Percentiles rank a stretch among this genome's conserved stretches.
phyloP scores from a whole-genome alignment of 176 grass and related monocot genomes.

The Lolium rigidum region DNA sequence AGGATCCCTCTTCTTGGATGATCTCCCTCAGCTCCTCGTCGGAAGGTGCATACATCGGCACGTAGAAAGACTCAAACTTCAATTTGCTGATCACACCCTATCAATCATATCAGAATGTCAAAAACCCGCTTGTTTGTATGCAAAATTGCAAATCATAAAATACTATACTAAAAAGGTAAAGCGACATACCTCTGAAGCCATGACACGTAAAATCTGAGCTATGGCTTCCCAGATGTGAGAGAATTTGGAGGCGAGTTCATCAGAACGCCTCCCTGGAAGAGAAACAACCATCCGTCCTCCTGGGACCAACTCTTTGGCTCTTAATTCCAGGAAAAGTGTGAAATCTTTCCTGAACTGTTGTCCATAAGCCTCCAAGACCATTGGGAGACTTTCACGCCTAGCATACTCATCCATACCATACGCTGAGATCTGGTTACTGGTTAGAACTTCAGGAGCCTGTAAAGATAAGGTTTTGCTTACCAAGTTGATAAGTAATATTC shows the following conservation, averaged over 20 bases:
- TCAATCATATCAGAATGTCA: background rate
- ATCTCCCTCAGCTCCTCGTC: background rate
- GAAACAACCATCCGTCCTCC: background rate
- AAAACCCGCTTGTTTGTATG: background rate
- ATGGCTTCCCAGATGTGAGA: background rate
- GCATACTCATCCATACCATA: background rate
- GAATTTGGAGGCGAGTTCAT: background rate
- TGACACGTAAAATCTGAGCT: background rate
- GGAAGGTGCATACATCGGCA: background rate
- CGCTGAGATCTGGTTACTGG: background rate
- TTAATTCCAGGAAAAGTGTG: background rate
- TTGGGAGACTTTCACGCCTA: background rate
- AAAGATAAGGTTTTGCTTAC: background rate
- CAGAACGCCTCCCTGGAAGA: background rate
- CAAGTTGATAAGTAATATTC: too few relatives aligned
- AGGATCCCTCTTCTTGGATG: background rate
- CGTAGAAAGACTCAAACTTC: background rate
- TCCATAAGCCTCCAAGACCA: background rate
- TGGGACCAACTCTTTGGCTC: conserved; percentile 16
- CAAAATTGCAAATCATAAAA: background rate
- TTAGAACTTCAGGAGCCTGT: background rate
- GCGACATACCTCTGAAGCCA: background rate
- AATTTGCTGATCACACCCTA: background rate
- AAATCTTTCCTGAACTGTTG: conserved; percentile 16
- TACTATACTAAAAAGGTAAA: background rate